A percentile compares a stretch with the other conserved stretches of the same genome.
These are phyloP conservation scores for Kuraishia floccosa DNA, from an alignment of 805 yeast species.

Conservation along the genomic window DNA sequence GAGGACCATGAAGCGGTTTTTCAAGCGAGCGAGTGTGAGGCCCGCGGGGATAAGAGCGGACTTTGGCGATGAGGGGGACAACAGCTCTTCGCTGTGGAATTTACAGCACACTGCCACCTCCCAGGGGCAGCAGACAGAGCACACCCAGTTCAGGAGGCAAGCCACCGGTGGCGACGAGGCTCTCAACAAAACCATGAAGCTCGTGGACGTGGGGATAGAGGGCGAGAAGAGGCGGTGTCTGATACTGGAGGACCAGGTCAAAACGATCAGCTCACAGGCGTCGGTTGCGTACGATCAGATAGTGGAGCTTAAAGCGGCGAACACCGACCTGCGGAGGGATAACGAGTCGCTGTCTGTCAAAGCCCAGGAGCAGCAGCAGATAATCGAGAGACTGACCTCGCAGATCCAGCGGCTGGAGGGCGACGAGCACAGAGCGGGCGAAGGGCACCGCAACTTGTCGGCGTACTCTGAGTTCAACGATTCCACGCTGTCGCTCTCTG, in stretches of 20 bases:
- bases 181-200: too few species aligned
- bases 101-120: too few species aligned
- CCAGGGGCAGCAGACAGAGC: too few species aligned
- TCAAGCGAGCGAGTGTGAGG: too few species aligned
- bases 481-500: background rate
- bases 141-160: too few species aligned
- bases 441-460: background rate
- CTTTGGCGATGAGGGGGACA: too few species aligned
- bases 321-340: conserved; percentile 1
- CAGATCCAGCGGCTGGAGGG: background rate
- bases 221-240: background rate
- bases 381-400: background rate
- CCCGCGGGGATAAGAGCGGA: too few species aligned
- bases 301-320: conserved; percentile 1
- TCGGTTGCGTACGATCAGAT: background rate
- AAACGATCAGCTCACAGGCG: background rate
- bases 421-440: background rate
- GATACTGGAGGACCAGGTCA: background rate
- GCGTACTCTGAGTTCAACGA: background rate
- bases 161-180: too few species aligned
- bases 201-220: background rate
- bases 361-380: background rate
- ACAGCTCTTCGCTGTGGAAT: too few species aligned
- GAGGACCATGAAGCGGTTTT: too few species aligned
- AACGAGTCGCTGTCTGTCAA: conserved; percentile 1